phyloP scores from a whole-genome alignment of 2,329 filamentous ascomycete species.

The Xylaria digitata region DNA sequence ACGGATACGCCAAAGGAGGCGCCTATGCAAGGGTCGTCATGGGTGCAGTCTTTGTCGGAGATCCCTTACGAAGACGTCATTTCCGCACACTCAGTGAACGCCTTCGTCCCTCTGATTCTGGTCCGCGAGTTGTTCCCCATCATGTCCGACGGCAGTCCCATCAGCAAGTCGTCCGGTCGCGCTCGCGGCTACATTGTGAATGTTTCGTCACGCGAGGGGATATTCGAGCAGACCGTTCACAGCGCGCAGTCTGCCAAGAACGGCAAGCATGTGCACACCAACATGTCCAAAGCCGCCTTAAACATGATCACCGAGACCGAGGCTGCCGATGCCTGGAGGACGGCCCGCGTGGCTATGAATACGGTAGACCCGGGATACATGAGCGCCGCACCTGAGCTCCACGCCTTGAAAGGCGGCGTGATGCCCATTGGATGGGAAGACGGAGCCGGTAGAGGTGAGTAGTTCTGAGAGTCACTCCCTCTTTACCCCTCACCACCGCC shows the following conservation, averaged over 20 bases:
- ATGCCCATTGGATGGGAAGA: conserved; percentile 35
- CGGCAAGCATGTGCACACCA: conserved; percentile 29
- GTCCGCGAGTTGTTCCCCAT: conserved; percentile 29
- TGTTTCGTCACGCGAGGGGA: conserved; percentile 31
- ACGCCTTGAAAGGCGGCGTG: background rate
- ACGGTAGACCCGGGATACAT: conserved; percentile 36
- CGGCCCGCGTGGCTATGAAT: conserved; percentile 29
- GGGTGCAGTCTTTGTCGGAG: conserved; percentile 32
- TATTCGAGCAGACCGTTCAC: conserved; percentile 14
- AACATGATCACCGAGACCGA: conserved; percentile 38
- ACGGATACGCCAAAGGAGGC: background rate
- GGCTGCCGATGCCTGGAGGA: conserved; percentile 21
- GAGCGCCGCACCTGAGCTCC: conserved; percentile 33
- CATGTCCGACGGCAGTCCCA: conserved; percentile 12
- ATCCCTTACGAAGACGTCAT: conserved; percentile 38
- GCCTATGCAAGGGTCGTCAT: conserved; percentile 18
- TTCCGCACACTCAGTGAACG: conserved; percentile 33
- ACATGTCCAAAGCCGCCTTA: conserved; percentile 34
- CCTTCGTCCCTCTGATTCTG: conserved; percentile 34
- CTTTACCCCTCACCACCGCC: too few relatives aligned
- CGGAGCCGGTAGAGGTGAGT: conserved; percentile 31
- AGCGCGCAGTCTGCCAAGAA: conserved; percentile 19
- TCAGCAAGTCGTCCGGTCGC: background rate
- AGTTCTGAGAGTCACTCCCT: too few relatives aligned
- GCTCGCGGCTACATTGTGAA: conserved; percentile 28